A percentile compares a stretch with the other conserved stretches of the same genome.
Conservation (phyloP, 2,329 filamentous ascomycete species). For the Chrysoporthe austroafricana region DNA sequence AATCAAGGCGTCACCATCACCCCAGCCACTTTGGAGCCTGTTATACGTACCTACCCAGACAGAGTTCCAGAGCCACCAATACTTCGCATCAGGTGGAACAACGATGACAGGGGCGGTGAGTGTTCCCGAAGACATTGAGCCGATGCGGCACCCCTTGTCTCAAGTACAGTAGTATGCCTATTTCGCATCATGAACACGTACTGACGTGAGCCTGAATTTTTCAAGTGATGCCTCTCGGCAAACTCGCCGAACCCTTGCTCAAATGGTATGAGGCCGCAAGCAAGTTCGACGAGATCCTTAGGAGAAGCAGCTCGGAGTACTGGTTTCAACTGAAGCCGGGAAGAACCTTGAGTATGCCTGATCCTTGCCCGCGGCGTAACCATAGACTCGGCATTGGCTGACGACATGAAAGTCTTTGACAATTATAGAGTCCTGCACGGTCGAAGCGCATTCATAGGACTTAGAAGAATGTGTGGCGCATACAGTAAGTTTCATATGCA, state of each 20-base stretch:
- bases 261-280: conserved; percentile 81
- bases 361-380: conserved; percentile 10
- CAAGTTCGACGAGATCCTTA: conserved; percentile 73
- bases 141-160: background rate
- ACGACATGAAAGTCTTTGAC: conserved; percentile 71
- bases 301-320: conserved; percentile 67
- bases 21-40: conserved; percentile 70
- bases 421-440: conserved; percentile 96
- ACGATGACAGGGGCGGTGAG: conserved; percentile 72
- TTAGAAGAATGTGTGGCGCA: conserved; percentile 85
- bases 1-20: conserved; percentile 83
- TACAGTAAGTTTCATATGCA: conserved; percentile 69
- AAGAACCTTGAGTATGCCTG: conserved; percentile 67
- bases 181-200: background rate
- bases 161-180: background rate
- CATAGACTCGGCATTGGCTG: background rate
- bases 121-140: background rate
- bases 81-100: conserved; percentile 79
- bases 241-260: background rate
- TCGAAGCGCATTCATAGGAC: conserved; percentile 78
- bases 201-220: background rate
- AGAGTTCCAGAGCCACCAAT: background rate
- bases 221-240: background rate
- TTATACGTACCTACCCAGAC: conserved; percentile 62
- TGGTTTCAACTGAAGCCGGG: conserved; percentile 84